Evolutionary conservation across 2,329 filamentous ascomycete species (phyloP), one percentile per base, ranked within the genome.

Genomic region (Cladophialophora psammophila): DNA sequence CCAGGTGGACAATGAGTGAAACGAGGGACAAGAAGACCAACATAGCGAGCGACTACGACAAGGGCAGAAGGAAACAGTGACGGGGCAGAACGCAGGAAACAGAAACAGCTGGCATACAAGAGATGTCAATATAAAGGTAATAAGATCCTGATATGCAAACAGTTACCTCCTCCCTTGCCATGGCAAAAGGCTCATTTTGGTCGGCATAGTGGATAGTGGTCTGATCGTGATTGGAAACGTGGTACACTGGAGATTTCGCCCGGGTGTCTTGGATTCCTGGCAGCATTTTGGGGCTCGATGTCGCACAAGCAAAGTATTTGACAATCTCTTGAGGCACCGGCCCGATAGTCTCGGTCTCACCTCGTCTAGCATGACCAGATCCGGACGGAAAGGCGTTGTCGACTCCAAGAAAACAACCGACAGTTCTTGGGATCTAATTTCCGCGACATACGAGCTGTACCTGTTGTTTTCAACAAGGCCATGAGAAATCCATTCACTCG

Each of bases 21-120:
- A 68, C 32, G 63, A 71, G 60, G 40, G 66, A 56, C 52, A 68
- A 50, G 32, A 70, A 67, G 54, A 67, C 36, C 45, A 70, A 38
- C 67, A 68, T 69, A 68, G 60, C 60, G 68, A 66, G 45, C 20
- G 45, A 50, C 45, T 26, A 48, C 13, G 45, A 18, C 26, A 3
- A 13, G 45, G 20, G 20, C 20, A 26, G 12, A 31, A 10, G 12
- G 10, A 12, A 31, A 31, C 8, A 50, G 60, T 40, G 62, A 65
- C 63, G 52, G 36, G 57, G 52, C 15, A n/a, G 35, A 60, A 60
- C 40, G 15, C n/a, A 59, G 38, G 31, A 50, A 57, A 40, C 20
- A 31, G 45, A 53, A 7, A 36, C n/a, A 50, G 50, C 36, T 38
- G 35, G 55, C 56, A 53, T 34, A 13, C 32, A 13, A 31, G 18